Percentiles rank a stretch among this genome's conserved stretches.
These are phyloP conservation scores for Crotalaria pallida DNA, from an alignment of 306 rosid genomes.

Conservation along the genomic window DNA sequence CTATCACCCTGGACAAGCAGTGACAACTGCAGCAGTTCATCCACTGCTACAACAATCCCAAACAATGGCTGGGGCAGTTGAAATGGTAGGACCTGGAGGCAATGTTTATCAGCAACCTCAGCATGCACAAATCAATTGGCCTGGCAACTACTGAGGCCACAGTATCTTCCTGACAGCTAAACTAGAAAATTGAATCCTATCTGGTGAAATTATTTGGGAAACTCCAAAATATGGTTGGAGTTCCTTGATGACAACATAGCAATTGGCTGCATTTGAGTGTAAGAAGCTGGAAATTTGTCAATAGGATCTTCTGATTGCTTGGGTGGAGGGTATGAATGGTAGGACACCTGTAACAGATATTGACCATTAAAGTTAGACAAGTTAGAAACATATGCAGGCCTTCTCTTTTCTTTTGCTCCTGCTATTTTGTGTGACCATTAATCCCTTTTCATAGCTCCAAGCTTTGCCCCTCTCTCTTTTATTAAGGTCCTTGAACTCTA, in stretches of 20 bases:
- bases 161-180: slow-evolving; percentile 34
- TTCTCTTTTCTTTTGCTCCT: slow-evolving; percentile 38
- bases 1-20: slow-evolving; percentile 92
- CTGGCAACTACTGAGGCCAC: slow-evolving; percentile 66
- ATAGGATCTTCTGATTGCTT: slow-evolving; percentile 66
- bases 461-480: slow-evolving; percentile 32
- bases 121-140: slow-evolving; percentile 92
- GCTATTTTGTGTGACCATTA: slow-evolving; percentile 49
- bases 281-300: slow-evolving; percentile 46
- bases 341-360: slow-evolving; percentile 71
- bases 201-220: slow-evolving; percentile 35
- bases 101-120: slow-evolving; percentile 88
- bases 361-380: slow-evolving; percentile 67
- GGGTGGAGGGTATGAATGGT: slow-evolving; percentile 74
- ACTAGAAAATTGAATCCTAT: slow-evolving; percentile 39
- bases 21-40: slow-evolving; percentile 73
- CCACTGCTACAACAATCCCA: slow-evolving; percentile 94
- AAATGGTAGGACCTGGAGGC: slow-evolving; percentile 93
- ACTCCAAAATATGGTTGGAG: slow-evolving; percentile 55
- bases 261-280: slow-evolving; percentile 51
- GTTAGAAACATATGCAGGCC: slow-evolving; percentile 61
- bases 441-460: slow-evolving; percentile 39
- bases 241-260: slow-evolving; percentile 37
- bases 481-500: slow-evolving; percentile 40
- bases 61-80: slow-evolving; percentile 88